Conservation (phyloP, 1,284 basidiomycete species). For the Grifola frondosa region DNA sequence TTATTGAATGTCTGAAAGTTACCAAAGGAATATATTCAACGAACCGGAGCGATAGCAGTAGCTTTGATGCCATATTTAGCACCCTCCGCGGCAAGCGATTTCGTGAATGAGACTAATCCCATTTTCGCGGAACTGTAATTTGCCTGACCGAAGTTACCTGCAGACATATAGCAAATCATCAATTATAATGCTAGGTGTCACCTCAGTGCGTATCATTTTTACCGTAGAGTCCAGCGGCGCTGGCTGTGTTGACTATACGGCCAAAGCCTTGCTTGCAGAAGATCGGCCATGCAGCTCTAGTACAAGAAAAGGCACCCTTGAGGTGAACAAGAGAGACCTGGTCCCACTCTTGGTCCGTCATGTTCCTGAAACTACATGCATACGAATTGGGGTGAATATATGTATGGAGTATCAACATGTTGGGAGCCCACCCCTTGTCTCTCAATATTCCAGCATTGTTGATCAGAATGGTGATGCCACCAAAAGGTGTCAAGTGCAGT, state of each 20-base stretch:
- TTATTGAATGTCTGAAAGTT: no score
- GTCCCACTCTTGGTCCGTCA: conserved; percentile 89
- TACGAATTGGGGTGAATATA: conserved; percentile 32
- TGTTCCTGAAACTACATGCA: conserved; percentile 78
- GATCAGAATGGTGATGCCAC: conserved; percentile 79
- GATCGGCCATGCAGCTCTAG: conserved; percentile 94
- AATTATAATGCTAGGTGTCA: not conserved
- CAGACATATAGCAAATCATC: conserved; percentile 21
- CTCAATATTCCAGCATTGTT: conserved; percentile 98
- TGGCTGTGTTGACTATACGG: conserved; percentile 90
- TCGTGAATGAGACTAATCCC: conserved; percentile 88
- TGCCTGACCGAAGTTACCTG: conserved; percentile 95
- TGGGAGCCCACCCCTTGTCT: conserved; percentile 81
- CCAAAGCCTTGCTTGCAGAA: conserved; percentile 96
- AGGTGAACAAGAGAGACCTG: conserved; percentile 88
- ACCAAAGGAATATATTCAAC: no score
- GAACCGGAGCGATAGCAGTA: conserved; percentile 86
- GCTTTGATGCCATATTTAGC: conserved; percentile 92
- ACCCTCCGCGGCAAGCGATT: conserved; percentile 89
- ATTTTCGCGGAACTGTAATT: conserved; percentile 92
- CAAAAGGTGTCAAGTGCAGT: conserved; percentile 88
- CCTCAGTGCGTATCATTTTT: conserved; percentile 15
- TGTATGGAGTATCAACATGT: no score
- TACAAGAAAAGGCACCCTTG: conserved; percentile 94
- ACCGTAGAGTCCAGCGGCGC: conserved; percentile 86